Conservation (phyloP, 2,329 filamentous ascomycete species). For the Thelonectria blattea region DNA sequence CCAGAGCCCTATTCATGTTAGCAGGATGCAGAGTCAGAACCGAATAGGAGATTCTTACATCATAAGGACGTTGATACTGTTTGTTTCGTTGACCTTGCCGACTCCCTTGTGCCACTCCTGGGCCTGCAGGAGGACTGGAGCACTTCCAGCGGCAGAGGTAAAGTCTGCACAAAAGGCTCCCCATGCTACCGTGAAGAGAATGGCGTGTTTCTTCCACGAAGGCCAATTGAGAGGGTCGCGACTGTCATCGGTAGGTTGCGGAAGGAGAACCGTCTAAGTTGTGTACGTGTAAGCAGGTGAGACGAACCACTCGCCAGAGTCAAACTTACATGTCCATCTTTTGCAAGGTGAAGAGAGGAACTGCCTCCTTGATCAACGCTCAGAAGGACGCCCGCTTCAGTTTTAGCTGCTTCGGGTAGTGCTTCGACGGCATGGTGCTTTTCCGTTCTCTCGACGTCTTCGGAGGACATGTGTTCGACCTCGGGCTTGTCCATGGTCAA, state of each 20-base stretch:
- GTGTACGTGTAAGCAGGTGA: too few relatives aligned
- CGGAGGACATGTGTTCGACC: conserved; percentile 24
- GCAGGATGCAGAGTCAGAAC: neutral
- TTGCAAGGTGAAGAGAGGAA: conserved; percentile 22
- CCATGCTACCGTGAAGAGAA: conserved; percentile 27
- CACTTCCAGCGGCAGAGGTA: conserved; percentile 27
- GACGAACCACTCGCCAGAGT: neutral
- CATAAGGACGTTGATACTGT: conserved; percentile 30
- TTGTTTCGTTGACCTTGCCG: conserved; percentile 22
- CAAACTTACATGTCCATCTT: conserved; percentile 27
- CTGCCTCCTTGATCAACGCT: conserved; percentile 2
- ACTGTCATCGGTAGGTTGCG: conserved; percentile 25
- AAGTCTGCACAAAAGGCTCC: conserved; percentile 30
- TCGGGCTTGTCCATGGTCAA: conserved; percentile 26
- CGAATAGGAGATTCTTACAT: conserved; percentile 5
- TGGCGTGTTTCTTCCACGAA: conserved; percentile 28
- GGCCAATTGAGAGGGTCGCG: conserved; percentile 32
- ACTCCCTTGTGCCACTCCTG: conserved; percentile 22
- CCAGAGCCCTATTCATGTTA: conserved; percentile 20
- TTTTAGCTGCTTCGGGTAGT: conserved; percentile 21
- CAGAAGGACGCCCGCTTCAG: conserved; percentile 27
- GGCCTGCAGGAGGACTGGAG: conserved; percentile 27
- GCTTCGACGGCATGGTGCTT: conserved; percentile 5
- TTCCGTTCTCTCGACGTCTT: conserved; percentile 16
- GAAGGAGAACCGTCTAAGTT: conserved; percentile 25